Conservation (phyloP, 1,284 basidiomycete species). For the Hypsizygus ulmarius region DNA sequence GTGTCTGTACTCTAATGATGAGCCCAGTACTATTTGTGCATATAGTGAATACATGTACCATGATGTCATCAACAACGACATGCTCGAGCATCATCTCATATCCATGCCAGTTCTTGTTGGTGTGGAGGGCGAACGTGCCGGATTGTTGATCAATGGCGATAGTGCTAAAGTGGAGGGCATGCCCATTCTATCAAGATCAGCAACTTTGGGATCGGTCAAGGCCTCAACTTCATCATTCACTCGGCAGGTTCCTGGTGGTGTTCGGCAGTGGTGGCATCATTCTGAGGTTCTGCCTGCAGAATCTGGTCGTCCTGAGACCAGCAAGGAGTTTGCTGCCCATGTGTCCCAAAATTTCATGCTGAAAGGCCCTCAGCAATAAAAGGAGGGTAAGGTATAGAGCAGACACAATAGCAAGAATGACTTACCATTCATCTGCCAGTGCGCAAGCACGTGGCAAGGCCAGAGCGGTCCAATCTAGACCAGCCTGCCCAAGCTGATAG, state of each 20-base stretch:
- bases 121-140: no score
- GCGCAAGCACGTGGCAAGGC: neutral
- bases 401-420: neutral
- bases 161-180: no score
- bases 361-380: conserved; percentile 20
- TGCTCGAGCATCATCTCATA: conserved; percentile 6
- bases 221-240: neutral
- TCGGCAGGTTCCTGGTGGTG: neutral
- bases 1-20: conserved; percentile 26
- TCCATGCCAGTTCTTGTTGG: conserved; percentile 20
- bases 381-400: conserved; percentile 20
- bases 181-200: conserved; percentile 18
- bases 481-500: neutral
- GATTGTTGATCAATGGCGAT: no score
- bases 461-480: neutral
- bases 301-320: conserved; percentile 20
- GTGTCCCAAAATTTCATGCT: conserved; percentile 17
- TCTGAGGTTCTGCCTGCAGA: conserved; percentile 7
- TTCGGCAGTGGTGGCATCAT: neutral
- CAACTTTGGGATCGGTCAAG: neutral
- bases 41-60: conserved; percentile 22
- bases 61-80: conserved; percentile 19
- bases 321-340: conserved; percentile 18
- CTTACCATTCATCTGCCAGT: neutral
- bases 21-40: conserved; percentile 21